phyloP scores from a whole-genome alignment of 2,329 filamentous ascomycete species.

The Penicillium hordei region DNA sequence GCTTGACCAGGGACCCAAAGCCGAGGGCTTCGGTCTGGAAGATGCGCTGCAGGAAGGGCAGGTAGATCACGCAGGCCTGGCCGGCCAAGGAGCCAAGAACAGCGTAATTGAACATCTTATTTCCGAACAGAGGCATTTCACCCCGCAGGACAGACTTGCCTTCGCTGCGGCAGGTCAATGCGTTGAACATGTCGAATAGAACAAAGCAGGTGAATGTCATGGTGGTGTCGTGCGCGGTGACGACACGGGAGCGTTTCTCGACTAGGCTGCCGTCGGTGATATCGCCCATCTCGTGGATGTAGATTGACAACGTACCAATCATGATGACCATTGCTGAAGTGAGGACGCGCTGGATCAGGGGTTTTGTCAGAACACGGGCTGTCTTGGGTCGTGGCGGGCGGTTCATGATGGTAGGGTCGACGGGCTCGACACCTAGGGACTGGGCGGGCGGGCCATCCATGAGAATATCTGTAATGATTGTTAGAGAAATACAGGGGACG shows the following conservation, averaged over 20 bases:
- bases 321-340: constrained; percentile 89
- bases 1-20: constrained; percentile 68
- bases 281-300: constrained; percentile 88
- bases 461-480: constrained; percentile 72
- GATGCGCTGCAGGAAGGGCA: constrained; percentile 87
- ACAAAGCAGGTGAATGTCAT: constrained; percentile 99
- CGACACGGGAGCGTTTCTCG: constrained; percentile 54
- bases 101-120: constrained; percentile 95
- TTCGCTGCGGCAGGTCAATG: constrained; percentile 86
- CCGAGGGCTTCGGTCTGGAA: constrained; percentile 92
- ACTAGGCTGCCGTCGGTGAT: constrained; percentile 47
- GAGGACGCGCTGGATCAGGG: constrained; percentile 78
- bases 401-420: constrained; percentile 91
- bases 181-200: constrained; percentile 99
- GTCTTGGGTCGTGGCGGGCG: constrained; percentile 82
- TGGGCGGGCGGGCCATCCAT: constrained; percentile 99
- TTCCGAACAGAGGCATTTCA: constrained; percentile 78
- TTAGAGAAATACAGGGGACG: constrained; percentile 27
- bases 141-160: constrained; percentile 84
- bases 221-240: constrained; percentile 92
- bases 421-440: constrained; percentile 91
- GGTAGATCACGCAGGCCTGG: constrained; percentile 88
- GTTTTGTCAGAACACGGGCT: constrained; percentile 85
- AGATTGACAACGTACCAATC: constrained; percentile 85
- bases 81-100: constrained; percentile 81